Evolutionary conservation across 495 filamentous ascomycete genomes (phyloP).

Genomic region (Aspergillus leporis): DNA sequence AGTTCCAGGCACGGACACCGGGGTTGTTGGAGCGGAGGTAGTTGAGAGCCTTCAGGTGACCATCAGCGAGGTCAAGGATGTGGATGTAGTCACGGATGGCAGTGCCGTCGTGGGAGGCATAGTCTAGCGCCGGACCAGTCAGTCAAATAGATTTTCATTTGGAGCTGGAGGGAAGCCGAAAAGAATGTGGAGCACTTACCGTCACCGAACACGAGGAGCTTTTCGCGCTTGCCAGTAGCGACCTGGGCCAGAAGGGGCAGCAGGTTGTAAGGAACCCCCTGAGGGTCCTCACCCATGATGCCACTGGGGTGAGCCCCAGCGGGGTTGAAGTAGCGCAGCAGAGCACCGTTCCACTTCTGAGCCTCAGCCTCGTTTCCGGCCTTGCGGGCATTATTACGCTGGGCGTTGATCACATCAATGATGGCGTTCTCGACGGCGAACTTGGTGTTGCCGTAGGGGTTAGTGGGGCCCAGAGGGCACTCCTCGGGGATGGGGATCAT

Average conservation of each 20-base stretch:
- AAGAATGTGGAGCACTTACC: slow-evolving; percentile 57
- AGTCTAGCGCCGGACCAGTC: slow-evolving; percentile 59
- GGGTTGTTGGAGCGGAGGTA: slow-evolving; percentile 88
- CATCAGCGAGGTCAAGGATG: slow-evolving; percentile 84
- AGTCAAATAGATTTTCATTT: neutral
- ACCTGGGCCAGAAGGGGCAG: slow-evolving; percentile 94
- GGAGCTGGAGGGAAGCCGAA: slow-evolving; percentile 7
- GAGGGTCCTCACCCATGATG: slow-evolving; percentile 97
- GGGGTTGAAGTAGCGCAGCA: slow-evolving; percentile 97
- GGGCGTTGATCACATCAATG: slow-evolving; percentile 83
- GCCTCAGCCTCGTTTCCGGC: slow-evolving; percentile 64
- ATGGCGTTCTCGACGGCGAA: slow-evolving; percentile 87
- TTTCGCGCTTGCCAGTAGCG: slow-evolving; percentile 90
- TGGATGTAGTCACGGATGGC: slow-evolving; percentile 81
- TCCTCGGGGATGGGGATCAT: slow-evolving; percentile 99
- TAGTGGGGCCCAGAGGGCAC: slow-evolving; percentile 94
- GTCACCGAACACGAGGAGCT: slow-evolving; percentile 90
- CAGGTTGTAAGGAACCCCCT: slow-evolving; percentile 94
- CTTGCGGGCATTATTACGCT: slow-evolving; percentile 82
- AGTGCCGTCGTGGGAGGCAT: slow-evolving; percentile 80
- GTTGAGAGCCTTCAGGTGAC: slow-evolving; percentile 88
- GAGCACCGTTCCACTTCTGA: slow-evolving; percentile 87
- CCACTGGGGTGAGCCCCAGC: slow-evolving; percentile 92
- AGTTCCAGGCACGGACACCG: slow-evolving; percentile 93
- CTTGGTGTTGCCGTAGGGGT: slow-evolving; percentile 97